Percentiles rank a stretch among this genome's conserved stretches.
Evolutionary conservation across 805 yeast genomes (phyloP).

Genomic region (Wickerhamia fluorescens): DNA sequence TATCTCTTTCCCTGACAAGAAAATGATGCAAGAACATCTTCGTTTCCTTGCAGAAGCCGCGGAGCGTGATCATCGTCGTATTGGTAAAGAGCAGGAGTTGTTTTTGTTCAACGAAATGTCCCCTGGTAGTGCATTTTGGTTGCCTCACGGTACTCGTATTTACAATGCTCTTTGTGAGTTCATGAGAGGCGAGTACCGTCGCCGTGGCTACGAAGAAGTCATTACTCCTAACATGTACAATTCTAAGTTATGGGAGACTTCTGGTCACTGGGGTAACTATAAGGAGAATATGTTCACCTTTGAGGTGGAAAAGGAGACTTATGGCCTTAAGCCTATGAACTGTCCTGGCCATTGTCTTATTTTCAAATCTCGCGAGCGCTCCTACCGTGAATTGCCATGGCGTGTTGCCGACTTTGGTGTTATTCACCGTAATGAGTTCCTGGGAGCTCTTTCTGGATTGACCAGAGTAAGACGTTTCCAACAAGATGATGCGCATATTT

Average conservation of each 20-base stretch:
- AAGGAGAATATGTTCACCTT: slow-evolving; percentile 96
- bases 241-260: slow-evolving; percentile 95
- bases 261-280: slow-evolving; percentile 98
- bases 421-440: slow-evolving; percentile 91
- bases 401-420: slow-evolving; percentile 98
- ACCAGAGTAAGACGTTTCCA: slow-evolving; percentile 99
- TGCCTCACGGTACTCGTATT: slow-evolving; percentile 98
- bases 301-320: slow-evolving; percentile 93
- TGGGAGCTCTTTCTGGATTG: slow-evolving; percentile 85
- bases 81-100: slow-evolving; percentile 94
- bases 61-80: slow-evolving; percentile 90
- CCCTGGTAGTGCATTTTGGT: slow-evolving; percentile 98
- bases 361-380: slow-evolving; percentile 88
- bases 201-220: slow-evolving; percentile 96
- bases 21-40: slow-evolving; percentile 88
- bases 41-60: slow-evolving; percentile 95
- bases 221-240: slow-evolving; percentile 99
- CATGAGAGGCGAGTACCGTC: slow-evolving; percentile 77
- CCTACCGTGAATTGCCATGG: slow-evolving; percentile 96
- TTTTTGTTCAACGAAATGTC: slow-evolving; percentile 94
- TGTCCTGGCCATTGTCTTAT: slow-evolving; percentile 91
- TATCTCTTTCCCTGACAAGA: slow-evolving; percentile 97
- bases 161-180: slow-evolving; percentile 80
- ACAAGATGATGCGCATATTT: slow-evolving; percentile 98
- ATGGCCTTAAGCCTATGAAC: slow-evolving; percentile 92